Base-by-base conservation (phyloP, 2,329 filamentous ascomycete species). In the Paecilomyces fulvus region DNA sequence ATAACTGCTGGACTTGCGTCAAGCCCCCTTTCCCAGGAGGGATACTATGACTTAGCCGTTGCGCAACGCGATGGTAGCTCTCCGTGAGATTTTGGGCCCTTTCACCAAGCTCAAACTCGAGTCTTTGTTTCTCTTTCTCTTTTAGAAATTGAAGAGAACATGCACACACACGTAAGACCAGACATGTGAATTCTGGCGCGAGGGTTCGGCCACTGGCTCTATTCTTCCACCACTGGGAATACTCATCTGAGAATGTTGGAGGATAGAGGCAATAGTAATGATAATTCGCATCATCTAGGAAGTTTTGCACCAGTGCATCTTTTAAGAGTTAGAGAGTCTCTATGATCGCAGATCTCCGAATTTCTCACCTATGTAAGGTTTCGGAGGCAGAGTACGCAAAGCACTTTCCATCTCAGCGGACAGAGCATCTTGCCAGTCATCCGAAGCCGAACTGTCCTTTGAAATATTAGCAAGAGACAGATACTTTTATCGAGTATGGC, bases 1-100 rank as follows among this genome's bases (percentile, higher is more conserved):
- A 79, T n/a, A 77, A 66, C 60, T 80, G 78, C 61, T 80, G 78
- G 1, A 80, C 74, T 14, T 79, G 75, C 33, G 70, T 64, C 6
- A 80, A 62, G 2, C 76, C 73, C 1, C 75, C 76, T 53, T 72
- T 72, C 0, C 77, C 76, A 1, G 76, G 73, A 2, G 70, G 54
- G 43, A 80, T 76, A 21, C 68, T 74, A 31, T 65, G 63, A 56
- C 74, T 76, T 9, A 80, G 63, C 56, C 73, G 70, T 51, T 75
- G 73, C 9, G 77, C 77, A 6, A 76, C 71, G 48, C 63, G 59
- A 33, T 77, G 71, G 59, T 78, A 74, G 3, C 71, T 69, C 30
- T 74, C 69, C 1, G 75, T 75, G 14, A 79, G 65, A 0, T 60
- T 65, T 53, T 75, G 66, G 0, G 67, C 67, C 49, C 66, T 71